Conservation (phyloP, 768 basidiomycete species). For the Leccinum olivaceopallidum region DNA sequence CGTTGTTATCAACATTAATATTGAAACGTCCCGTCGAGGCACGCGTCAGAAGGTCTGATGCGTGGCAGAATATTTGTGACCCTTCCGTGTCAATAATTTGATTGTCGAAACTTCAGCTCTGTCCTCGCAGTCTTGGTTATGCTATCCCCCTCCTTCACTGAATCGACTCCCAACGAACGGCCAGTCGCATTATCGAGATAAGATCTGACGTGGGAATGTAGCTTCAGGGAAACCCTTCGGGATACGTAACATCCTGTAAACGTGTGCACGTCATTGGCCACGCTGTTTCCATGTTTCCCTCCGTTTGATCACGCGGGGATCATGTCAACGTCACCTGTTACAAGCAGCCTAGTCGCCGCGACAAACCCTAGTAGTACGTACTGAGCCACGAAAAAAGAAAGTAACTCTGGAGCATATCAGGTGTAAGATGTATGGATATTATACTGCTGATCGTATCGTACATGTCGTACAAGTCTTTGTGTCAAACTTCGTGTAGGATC, state of each 20-base stretch:
- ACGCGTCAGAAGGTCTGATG: neutral
- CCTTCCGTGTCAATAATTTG: neutral
- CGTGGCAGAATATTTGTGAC: neutral
- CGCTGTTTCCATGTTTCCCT: conserved; percentile 9
- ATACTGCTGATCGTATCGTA: conserved; percentile 29
- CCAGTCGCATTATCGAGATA: neutral
- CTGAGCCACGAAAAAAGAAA: neutral
- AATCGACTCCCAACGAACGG: neutral
- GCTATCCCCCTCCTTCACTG: neutral
- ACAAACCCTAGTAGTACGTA: conserved; percentile 1
- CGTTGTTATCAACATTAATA: neutral
- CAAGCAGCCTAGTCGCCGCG: neutral
- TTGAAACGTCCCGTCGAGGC: neutral
- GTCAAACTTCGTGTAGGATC: conserved; percentile 13
- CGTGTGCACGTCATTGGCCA: conserved; percentile 6
- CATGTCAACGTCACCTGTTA: conserved; percentile 10
- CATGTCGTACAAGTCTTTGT: conserved; percentile 27
- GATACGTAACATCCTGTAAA: neutral
- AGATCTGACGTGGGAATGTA: neutral
- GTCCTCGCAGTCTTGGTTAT: neutral
- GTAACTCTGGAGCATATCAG: conserved; percentile 8
- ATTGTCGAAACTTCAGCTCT: neutral
- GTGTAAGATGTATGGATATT: conserved; percentile 21
- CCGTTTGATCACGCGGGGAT: conserved; percentile 4
- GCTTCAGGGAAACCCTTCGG: neutral